A percentile compares a stretch with the other conserved stretches of the same genome.
These are phyloP conservation scores for Fusarium siculi DNA, from an alignment of 2,329 filamentous ascomycete genomes.

Conservation along the genomic window DNA sequence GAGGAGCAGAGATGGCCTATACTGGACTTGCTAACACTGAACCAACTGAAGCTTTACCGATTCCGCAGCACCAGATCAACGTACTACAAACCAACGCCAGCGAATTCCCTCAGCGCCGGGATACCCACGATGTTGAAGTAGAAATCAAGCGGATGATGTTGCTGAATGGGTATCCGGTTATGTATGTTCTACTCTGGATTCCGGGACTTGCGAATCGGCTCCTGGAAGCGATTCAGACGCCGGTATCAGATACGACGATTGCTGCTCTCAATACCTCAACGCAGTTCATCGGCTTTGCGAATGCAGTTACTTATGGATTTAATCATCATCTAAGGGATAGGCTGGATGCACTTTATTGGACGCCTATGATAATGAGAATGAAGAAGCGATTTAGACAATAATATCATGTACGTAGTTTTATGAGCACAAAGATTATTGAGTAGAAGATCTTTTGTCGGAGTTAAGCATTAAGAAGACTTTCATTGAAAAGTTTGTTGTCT, in stretches of 20 bases:
- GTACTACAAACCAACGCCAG: conserved; percentile 34
- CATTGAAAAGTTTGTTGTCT: neutral
- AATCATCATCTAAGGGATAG: conserved; percentile 40
- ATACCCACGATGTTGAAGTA: conserved; percentile 23
- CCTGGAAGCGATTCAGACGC: conserved; percentile 30
- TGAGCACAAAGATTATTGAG: neutral
- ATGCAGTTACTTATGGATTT: conserved; percentile 39
- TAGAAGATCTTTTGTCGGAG: neutral
- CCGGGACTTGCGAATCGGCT: conserved; percentile 38
- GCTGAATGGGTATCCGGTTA: conserved; percentile 39
- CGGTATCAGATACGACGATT: conserved; percentile 14
- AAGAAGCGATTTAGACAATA: conserved; percentile 19
- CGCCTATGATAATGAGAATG: conserved; percentile 23
- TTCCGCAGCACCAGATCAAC: neutral
- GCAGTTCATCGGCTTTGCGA: conserved; percentile 38
- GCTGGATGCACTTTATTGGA: conserved; percentile 25
- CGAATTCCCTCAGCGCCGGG: conserved; percentile 39
- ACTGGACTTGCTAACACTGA: conserved; percentile 20
- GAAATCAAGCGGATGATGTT: conserved; percentile 43
- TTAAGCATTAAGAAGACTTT: neutral
- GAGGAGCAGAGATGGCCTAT: neutral
- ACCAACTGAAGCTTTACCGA: neutral
- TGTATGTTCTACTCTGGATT: conserved; percentile 40
- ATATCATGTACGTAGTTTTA: neutral
- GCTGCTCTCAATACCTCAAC: conserved; percentile 36